Evolutionary conservation across 257 asterid species (phyloP).

Genomic region (Vinca minor): DNA sequence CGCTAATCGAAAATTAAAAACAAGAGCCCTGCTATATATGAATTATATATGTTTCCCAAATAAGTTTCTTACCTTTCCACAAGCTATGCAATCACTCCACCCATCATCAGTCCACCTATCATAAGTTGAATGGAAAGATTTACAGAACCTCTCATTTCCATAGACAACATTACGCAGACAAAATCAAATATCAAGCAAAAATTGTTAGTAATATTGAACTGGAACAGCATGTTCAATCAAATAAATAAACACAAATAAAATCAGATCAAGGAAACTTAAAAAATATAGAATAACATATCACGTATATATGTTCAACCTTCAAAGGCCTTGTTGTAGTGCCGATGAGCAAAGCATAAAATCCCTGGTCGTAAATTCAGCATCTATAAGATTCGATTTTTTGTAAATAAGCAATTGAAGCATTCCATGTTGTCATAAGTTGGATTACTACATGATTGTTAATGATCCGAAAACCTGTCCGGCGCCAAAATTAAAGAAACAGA

Average conservation of each 20-base stretch:
- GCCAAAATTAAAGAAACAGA: no score
- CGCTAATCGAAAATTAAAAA: no score
- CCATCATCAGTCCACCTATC: no score
- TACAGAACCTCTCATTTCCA: slow-evolving; percentile 62
- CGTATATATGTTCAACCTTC: no score
- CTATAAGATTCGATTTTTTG: neutral
- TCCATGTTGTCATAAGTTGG: neutral
- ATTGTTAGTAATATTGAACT: neutral
- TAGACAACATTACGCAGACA: slow-evolving; percentile 34
- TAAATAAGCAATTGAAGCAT: neutral
- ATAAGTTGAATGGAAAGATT: slow-evolving; percentile 54
- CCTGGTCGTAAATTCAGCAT: neutral
- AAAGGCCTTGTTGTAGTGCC: neutral
- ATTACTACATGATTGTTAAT: neutral
- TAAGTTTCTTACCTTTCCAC: slow-evolving; percentile 50
- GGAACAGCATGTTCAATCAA: no score
- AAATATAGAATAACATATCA: no score
- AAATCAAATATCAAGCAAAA: slow-evolving; percentile 3
- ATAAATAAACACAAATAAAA: no score
- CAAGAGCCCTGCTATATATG: neutral
- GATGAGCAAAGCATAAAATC: neutral
- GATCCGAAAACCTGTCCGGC: neutral
- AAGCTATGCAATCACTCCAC: slow-evolving; percentile 75
- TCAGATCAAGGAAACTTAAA: no score
- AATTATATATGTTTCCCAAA: slow-evolving; percentile 5